phyloP scores from a whole-genome alignment of 1,139 yeast species.

The Geotrichum bryndzae region DNA sequence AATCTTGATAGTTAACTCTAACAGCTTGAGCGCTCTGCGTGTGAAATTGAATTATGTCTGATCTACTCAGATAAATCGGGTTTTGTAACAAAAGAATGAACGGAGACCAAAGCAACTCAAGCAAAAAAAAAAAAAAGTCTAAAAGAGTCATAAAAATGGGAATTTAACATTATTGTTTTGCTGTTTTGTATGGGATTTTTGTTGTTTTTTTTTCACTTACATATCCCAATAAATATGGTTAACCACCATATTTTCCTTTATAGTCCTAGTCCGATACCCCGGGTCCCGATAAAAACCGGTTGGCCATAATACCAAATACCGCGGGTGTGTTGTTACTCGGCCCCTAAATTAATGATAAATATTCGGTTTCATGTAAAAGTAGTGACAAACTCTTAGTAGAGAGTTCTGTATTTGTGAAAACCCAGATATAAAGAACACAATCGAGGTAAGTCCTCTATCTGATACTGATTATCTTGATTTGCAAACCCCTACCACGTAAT shows the following conservation, averaged over 20 bases:
- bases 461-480: background rate
- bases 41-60: background rate
- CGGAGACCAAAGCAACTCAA: background rate
- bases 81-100: background rate
- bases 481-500: background rate
- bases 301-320: background rate
- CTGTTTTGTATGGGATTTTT: background rate
- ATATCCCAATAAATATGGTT: background rate
- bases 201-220: background rate
- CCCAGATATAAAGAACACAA: background rate
- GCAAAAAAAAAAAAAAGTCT: background rate
- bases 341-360: no score
- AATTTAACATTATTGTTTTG: background rate
- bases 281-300: background rate
- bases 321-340: background rate
- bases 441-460: background rate
- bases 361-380: no score
- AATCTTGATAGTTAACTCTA: background rate
- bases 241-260: background rate
- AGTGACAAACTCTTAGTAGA: no score
- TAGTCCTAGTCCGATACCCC: background rate
- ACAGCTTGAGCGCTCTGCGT: background rate
- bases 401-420: background rate
- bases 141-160: background rate
- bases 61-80: background rate